Conservation (phyloP, 176 grass and related monocot species). For the Tillandsia leiboldiana region DNA sequence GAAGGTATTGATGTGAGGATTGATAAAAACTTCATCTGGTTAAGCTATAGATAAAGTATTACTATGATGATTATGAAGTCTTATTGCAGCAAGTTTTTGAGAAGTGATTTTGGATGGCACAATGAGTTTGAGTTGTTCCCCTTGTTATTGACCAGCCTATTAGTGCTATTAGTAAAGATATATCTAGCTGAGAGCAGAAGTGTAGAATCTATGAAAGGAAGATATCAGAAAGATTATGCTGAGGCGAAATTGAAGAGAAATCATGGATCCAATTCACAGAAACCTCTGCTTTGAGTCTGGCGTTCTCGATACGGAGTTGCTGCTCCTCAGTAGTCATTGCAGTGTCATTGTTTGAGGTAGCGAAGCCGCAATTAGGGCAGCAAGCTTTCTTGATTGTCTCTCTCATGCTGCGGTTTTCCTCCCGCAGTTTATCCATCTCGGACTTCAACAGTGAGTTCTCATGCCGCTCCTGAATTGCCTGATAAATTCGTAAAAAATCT, state of each 20-base stretch:
- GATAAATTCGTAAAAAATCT: not conserved
- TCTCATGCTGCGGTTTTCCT: conserved; percentile 57
- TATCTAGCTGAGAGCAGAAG: too few relatives aligned
- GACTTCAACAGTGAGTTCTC: conserved; percentile 79
- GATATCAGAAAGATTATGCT: not conserved
- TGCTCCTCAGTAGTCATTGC: conserved; percentile 30
- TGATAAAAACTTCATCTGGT: too few relatives aligned
- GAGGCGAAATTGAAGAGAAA: not conserved
- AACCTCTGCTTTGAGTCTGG: conserved; percentile 62
- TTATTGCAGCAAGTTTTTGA: too few relatives aligned
- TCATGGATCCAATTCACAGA: not conserved
- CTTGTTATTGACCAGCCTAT: too few relatives aligned
- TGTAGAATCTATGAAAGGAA: not conserved
- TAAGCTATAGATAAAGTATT: too few relatives aligned
- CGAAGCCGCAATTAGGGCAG: conserved; percentile 44
- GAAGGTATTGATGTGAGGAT: not conserved
- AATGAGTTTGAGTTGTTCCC: too few relatives aligned
- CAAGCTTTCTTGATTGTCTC: conserved; percentile 34
- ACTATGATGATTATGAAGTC: too few relatives aligned
- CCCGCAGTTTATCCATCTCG: conserved; percentile 65
- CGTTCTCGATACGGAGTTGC: conserved; percentile 51
- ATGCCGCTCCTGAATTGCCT: conserved; percentile 75
- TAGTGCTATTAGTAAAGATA: too few relatives aligned
- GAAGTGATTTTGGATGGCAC: too few relatives aligned
- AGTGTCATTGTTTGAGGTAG: conserved; percentile 23